Evolutionary conservation across 139 green algal genomes (phyloP).

Genomic region (Haematococcus sp.): DNA sequence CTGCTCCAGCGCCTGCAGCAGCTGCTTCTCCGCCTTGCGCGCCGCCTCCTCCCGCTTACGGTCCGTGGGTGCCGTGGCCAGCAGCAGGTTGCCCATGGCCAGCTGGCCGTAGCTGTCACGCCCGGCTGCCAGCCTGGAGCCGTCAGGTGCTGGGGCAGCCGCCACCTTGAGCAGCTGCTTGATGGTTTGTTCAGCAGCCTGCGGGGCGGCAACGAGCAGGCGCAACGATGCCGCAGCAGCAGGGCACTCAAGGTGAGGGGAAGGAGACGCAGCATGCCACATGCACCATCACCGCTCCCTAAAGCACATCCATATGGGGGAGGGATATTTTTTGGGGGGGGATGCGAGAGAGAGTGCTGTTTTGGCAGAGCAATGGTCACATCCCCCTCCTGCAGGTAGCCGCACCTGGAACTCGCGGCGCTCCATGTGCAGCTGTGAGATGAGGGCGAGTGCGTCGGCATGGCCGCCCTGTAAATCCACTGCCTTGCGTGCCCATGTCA

Average conservation of each 20-base stretch:
- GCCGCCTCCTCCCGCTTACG: constrained; percentile 13
- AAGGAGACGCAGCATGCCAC: no score
- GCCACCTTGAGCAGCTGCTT: constrained; percentile 18
- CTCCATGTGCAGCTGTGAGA: constrained; percentile 68
- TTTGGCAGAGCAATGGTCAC: no score
- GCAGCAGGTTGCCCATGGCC: constrained; percentile 60
- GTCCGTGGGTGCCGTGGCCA: constrained; percentile 51
- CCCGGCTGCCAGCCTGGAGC: neutral
- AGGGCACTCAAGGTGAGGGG: no score
- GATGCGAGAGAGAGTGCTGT: no score
- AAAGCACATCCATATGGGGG: no score
- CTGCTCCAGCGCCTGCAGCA: constrained; percentile 51
- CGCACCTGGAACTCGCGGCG: constrained; percentile 37
- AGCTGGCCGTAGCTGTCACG: constrained; percentile 40
- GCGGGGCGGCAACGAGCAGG: no score
- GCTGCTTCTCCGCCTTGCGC: constrained; percentile 22
- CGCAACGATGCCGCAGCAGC: no score
- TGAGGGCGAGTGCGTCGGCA: constrained; percentile 63
- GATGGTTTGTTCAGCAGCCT: constrained; percentile 17
- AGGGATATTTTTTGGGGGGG: no score
- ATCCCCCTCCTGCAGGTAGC: no score
- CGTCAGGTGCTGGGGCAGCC: constrained; percentile 9
- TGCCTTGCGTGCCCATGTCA: constrained; percentile 45
- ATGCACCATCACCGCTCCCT: no score
- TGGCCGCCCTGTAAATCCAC: constrained; percentile 25